These are phyloP conservation scores for Hysterangium stoloniferum DNA, from an alignment of 768 basidiomycete genomes.

Conservation along the genomic window DNA sequence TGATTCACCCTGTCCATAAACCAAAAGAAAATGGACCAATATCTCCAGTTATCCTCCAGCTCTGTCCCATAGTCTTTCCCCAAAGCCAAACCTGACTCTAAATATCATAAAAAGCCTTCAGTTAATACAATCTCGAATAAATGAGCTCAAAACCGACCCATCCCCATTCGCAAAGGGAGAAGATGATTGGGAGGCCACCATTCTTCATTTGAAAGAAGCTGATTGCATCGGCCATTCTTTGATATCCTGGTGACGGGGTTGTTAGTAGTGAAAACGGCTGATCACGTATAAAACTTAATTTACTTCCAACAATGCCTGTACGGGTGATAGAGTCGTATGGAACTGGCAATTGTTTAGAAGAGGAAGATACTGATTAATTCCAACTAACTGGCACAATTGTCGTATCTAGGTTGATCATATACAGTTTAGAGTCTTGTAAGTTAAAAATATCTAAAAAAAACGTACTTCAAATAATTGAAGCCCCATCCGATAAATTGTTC, in stretches of 20 bases:
- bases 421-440: not conserved
- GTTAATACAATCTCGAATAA: not conserved
- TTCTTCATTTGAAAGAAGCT: conserved; percentile 36
- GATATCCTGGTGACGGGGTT: conserved; percentile 36
- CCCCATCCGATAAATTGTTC: conserved; percentile 58
- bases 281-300: conserved; percentile 20
- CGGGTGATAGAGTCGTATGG: conserved; percentile 50
- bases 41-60: conserved; percentile 56
- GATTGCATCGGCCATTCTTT: conserved; percentile 55
- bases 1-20: conserved; percentile 10
- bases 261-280: too few species aligned
- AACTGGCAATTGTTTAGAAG: conserved; percentile 32
- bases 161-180: conserved; percentile 66
- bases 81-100: conserved; percentile 61
- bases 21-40: conserved; percentile 28
- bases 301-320: conserved; percentile 49
- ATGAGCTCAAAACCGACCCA: conserved; percentile 38
- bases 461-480: conserved; percentile 57
- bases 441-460: conserved; percentile 1
- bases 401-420: conserved; percentile 33
- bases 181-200: conserved; percentile 46
- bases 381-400: conserved; percentile 51
- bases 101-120: not conserved
- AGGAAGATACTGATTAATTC: not conserved
- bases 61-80: conserved; percentile 52